These are phyloP conservation scores for Blastocystis sp. DNA, from an alignment of 352 stramenopile genomes.

Conservation along the genomic window DNA sequence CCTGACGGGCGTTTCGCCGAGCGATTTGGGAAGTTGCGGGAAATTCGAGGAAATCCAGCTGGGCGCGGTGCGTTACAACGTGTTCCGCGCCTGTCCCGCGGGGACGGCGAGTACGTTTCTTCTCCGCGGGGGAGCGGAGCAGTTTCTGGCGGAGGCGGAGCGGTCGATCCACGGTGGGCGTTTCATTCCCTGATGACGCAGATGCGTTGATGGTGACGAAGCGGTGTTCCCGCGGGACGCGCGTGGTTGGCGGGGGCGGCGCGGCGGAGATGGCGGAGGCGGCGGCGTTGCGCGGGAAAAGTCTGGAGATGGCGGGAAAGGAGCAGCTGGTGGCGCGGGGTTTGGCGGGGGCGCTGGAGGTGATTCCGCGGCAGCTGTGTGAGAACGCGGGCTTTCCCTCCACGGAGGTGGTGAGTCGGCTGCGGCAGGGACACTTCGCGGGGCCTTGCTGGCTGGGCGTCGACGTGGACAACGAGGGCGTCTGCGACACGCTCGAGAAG, in stretches of 20 bases:
- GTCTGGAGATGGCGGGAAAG: conserved; percentile 83
- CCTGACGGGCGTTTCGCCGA: conserved; percentile 76
- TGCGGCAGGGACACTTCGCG: conserved; percentile 86
- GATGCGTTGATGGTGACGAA: conserved; percentile 97
- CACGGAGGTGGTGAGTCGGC: conserved; percentile 89
- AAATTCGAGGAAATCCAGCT: conserved; percentile 92
- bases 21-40: conserved; percentile 82
- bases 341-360: conserved; percentile 90
- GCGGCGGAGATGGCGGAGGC: conserved; percentile 74
- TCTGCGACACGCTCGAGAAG: conserved; percentile 90
- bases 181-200: not conserved
- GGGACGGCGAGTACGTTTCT: conserved; percentile 89
- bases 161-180: conserved; percentile 78
- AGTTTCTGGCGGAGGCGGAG: conserved; percentile 96
- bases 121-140: conserved; percentile 84
- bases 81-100: conserved; percentile 88
- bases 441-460: conserved; percentile 81
- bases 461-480: conserved; percentile 84
- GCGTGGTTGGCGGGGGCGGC: conserved; percentile 76
- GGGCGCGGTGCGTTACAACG: conserved; percentile 91
- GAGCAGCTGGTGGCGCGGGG: conserved; percentile 85
- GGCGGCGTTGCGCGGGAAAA: not conserved
- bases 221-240: conserved; percentile 71
- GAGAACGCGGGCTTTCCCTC: conserved; percentile 95
- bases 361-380: conserved; percentile 89